These are phyloP conservation scores for Fabrea salina DNA, from an alignment of 169 alveolate species.

Conservation along the genomic window DNA sequence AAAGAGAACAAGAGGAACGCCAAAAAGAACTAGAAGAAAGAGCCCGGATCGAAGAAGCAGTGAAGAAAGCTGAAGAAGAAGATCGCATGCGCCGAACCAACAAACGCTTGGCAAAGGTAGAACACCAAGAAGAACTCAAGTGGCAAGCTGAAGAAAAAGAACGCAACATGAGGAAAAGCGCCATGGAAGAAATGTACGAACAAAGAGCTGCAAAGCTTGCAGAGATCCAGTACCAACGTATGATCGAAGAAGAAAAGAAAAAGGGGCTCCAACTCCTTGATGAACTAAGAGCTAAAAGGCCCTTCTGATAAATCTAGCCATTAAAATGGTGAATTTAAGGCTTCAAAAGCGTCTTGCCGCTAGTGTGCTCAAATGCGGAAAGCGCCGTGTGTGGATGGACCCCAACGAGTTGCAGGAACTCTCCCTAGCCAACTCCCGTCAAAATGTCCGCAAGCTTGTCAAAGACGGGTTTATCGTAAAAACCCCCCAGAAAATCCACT, in stretches of 20 bases:
- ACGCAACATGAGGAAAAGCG: slow-evolving; percentile 27
- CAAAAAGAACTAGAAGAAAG: slow-evolving; percentile 9
- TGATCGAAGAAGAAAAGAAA: slow-evolving; percentile 39
- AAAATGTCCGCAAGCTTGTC: slow-evolving; percentile 90
- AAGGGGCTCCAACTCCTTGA: slow-evolving; percentile 21
- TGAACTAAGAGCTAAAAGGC: slow-evolving; percentile 24
- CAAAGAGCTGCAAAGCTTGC: slow-evolving; percentile 59
- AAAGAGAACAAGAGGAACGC: not conserved
- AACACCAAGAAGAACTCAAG: slow-evolving; percentile 44
- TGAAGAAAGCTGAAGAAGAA: slow-evolving; percentile 35
- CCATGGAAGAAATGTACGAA: slow-evolving; percentile 52
- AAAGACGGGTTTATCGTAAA: slow-evolving; percentile 96
- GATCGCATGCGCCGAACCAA: not conserved
- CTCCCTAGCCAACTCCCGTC: slow-evolving; percentile 97
- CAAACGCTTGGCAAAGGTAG: slow-evolving; percentile 21
- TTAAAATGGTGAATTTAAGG: slow-evolving; percentile 78
- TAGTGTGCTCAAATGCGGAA: slow-evolving; percentile 95
- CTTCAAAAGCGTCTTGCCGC: slow-evolving; percentile 98
- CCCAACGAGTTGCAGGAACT: slow-evolving; percentile 97
- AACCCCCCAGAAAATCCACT: slow-evolving; percentile 95
- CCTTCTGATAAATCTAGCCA: slow-evolving; percentile 20
- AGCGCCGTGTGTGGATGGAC: slow-evolving; percentile 97
- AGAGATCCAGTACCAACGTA: slow-evolving; percentile 47
- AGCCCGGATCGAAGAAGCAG: slow-evolving; percentile 34
- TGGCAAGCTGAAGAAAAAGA: slow-evolving; percentile 54